A percentile compares a stretch with the other conserved stretches of the same genome.
Evolutionary conservation across 257 asterid genomes (phyloP).

Genomic region (Plectranthus barbatus): DNA sequence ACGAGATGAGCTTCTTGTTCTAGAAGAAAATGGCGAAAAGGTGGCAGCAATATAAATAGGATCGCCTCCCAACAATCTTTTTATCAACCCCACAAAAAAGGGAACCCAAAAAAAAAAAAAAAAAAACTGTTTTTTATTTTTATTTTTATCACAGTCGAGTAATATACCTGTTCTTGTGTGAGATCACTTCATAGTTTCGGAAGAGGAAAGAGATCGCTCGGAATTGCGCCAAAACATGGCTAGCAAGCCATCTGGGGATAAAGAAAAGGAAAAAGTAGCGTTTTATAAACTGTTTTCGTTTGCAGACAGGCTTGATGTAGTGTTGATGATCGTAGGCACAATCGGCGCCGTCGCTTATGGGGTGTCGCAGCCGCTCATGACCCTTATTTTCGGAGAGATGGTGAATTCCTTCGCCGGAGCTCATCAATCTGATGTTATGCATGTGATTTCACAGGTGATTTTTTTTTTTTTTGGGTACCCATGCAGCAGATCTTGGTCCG

Average conservation of each 20-base stretch:
- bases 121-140: neutral
- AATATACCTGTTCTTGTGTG: neutral
- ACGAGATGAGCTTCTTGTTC: too few species aligned
- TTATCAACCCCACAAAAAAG: neutral
- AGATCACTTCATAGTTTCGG: neutral
- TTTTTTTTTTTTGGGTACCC: neutral
- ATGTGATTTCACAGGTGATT: conserved; percentile 41
- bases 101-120: neutral
- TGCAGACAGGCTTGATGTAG: conserved; percentile 48
- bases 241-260: neutral
- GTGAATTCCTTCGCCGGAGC: conserved; percentile 47
- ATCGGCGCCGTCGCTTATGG: conserved; percentile 51
- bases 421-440: conserved; percentile 26
- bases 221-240: neutral
- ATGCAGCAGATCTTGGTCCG: neutral
- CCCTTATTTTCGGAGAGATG: conserved; percentile 52
- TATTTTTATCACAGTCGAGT: neutral
- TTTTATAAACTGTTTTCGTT: conserved; percentile 43
- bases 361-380: conserved; percentile 64
- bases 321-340: conserved; percentile 42
- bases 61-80: neutral
- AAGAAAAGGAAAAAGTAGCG: conserved; percentile 29
- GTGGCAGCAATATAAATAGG: too few species aligned
- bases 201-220: neutral
- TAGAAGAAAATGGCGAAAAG: too few species aligned